Conservation (phyloP, 106 monocot genomes). For the Dendrobium chrysotoxum region DNA sequence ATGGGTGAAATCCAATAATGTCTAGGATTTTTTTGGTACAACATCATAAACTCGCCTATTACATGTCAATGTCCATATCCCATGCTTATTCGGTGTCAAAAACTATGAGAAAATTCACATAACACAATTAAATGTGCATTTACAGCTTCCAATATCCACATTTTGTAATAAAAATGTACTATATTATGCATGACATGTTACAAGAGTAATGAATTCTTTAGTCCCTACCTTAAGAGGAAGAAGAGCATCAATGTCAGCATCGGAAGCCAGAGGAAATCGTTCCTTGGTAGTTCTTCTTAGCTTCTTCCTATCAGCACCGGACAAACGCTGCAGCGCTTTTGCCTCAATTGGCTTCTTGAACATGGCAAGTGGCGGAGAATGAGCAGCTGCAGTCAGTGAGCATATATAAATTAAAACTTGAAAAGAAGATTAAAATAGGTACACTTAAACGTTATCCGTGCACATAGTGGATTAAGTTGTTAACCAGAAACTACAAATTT, state of each 20-base stretch:
- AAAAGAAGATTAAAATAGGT: background rate
- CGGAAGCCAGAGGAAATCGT: constrained; percentile 71
- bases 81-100: background rate
- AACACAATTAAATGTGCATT: background rate
- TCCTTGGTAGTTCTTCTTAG: constrained; percentile 67
- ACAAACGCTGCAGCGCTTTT: constrained; percentile 69
- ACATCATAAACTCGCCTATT: background rate
- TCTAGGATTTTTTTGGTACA: background rate
- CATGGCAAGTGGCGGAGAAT: constrained; percentile 30
- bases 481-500: background rate
- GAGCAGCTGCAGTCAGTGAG: background rate
- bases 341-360: constrained; percentile 81
- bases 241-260: constrained; percentile 74
- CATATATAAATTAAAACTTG: background rate
- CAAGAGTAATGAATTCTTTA: background rate
- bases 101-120: background rate
- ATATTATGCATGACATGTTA: background rate
- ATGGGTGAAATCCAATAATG: background rate
- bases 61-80: background rate
- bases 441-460: background rate
- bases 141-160: background rate
- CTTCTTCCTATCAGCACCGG: constrained; percentile 95
- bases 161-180: background rate
- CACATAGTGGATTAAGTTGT: background rate
- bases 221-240: constrained; percentile 74